Conservation (phyloP, 768 basidiomycete genomes). For the Auriscalpium microsporum region DNA sequence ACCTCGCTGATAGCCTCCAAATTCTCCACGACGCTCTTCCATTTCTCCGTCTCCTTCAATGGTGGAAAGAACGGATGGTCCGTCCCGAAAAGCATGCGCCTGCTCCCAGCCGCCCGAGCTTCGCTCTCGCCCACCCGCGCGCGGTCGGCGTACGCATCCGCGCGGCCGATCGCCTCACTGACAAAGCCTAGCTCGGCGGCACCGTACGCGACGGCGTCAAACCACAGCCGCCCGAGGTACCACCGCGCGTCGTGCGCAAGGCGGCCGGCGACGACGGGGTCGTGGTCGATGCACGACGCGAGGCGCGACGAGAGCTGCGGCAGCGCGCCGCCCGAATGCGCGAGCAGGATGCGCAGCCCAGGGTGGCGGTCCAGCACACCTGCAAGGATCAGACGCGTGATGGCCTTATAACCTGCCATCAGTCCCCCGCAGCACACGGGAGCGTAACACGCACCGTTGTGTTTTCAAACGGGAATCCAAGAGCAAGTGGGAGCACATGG, state of each 20-base stretch:
- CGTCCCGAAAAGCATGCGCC: conserved; percentile 71
- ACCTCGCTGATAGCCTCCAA: conserved; percentile 68
- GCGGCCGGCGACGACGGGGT: conserved; percentile 67
- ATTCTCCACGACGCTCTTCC: conserved; percentile 83
- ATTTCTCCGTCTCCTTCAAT: conserved; percentile 54
- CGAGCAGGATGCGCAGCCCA: conserved; percentile 64
- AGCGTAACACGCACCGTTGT: conserved; percentile 55
- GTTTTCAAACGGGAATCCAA: conserved; percentile 89
- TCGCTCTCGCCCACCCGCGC: conserved; percentile 14
- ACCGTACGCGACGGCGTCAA: conserved; percentile 87
- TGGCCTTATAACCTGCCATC: conserved; percentile 33
- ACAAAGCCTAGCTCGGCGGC: conserved; percentile 78
- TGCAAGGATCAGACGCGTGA: conserved; percentile 71
- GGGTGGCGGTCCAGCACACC: conserved; percentile 79
- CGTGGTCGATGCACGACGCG: conserved; percentile 78
- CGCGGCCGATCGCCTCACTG: conserved; percentile 58
- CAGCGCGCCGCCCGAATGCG: conserved; percentile 82
- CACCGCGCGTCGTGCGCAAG: conserved; percentile 77
- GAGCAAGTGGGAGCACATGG: conserved; percentile 77
- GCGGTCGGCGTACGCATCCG: conserved; percentile 32
- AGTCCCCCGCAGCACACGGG: background rate
- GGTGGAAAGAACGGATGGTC: conserved; percentile 93
- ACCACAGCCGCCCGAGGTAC: conserved; percentile 72
- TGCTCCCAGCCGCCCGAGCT: conserved; percentile 41
- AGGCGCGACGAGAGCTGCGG: conserved; percentile 79